Percentiles rank a stretch among this genome's conserved stretches.
Conservation (phyloP, 116 monocot species). For the Dioscorea cayenensis region DNA sequence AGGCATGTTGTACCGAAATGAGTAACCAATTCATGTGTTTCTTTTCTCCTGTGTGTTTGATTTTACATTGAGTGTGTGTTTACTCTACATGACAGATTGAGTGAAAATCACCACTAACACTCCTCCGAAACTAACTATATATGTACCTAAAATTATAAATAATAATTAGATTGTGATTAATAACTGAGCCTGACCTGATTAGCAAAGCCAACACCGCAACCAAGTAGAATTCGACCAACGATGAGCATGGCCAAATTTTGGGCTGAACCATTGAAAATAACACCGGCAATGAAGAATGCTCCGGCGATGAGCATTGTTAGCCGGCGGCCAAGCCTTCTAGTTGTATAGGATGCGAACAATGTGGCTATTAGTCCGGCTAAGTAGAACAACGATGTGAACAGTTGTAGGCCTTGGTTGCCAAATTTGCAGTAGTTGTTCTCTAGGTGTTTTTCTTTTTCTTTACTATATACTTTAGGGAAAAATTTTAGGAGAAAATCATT, state of each 20-base stretch:
- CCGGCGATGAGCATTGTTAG: not conserved
- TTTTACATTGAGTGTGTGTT: too few relatives aligned
- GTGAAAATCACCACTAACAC: too few relatives aligned
- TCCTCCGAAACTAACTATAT: too few relatives aligned
- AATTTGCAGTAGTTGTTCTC: constrained; percentile 17
- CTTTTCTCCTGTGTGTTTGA: too few relatives aligned
- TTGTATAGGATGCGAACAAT: not conserved
- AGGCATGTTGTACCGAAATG: too few relatives aligned
- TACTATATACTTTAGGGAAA: not conserved
- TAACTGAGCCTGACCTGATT: not conserved
- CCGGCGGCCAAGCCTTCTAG: not conserved
- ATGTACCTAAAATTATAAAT: too few relatives aligned
- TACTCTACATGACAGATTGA: too few relatives aligned
- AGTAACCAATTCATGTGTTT: too few relatives aligned
- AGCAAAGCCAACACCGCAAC: not conserved
- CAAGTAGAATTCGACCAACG: not conserved
- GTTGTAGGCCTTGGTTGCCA: constrained; percentile 10
- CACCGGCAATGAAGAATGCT: not conserved
- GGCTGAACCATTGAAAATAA: not conserved
- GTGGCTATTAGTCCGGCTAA: not conserved
- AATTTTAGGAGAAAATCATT: constrained; percentile 8
- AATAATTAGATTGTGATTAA: not conserved
- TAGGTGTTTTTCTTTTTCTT: not conserved
- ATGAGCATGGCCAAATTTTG: not conserved
- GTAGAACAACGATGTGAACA: constrained; percentile 7